phyloP scores from a whole-genome alignment of 306 rosid species.

The Elaeagnus macrophylla region DNA sequence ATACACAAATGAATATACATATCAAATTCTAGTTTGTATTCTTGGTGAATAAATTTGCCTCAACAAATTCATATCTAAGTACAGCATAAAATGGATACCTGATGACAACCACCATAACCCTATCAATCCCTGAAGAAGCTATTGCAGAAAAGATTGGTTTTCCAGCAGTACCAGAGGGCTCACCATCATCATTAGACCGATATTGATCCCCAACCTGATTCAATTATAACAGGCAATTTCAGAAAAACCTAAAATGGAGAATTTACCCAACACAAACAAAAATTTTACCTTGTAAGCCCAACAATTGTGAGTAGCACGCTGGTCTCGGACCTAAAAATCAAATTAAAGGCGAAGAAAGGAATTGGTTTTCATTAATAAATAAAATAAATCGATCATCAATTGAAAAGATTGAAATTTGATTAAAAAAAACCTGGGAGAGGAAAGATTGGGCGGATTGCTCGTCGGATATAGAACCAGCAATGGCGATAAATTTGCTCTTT shows the following conservation, averaged over 20 bases:
- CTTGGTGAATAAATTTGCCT: no score
- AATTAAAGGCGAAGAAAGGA: background rate
- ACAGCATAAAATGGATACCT: conserved; percentile 32
- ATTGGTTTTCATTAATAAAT: background rate
- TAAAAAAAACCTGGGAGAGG: conserved; percentile 51
- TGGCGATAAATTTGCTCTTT: conserved; percentile 86
- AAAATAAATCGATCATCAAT: background rate
- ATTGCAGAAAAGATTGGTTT: conserved; percentile 83
- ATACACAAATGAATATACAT: no score
- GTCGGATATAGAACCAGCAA: conserved; percentile 61
- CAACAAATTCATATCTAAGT: no score
- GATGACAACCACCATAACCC: conserved; percentile 93
- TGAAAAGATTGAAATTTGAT: no score
- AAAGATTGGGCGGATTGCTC: conserved; percentile 74
- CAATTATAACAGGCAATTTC: background rate
- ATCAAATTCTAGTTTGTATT: no score
- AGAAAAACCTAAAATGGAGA: background rate
- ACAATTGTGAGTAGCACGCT: conserved; percentile 67
- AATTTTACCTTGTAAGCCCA: conserved; percentile 35
- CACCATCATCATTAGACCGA: conserved; percentile 91
- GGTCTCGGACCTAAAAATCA: conserved; percentile 54
- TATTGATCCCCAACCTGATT: conserved; percentile 83
- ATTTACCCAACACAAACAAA: background rate
- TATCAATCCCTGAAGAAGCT: conserved; percentile 78
- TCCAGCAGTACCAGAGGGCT: conserved; percentile 91